Evolutionary conservation across 805 yeast genomes (phyloP).

Genomic region (Kregervanrija pseudodelftensis): DNA sequence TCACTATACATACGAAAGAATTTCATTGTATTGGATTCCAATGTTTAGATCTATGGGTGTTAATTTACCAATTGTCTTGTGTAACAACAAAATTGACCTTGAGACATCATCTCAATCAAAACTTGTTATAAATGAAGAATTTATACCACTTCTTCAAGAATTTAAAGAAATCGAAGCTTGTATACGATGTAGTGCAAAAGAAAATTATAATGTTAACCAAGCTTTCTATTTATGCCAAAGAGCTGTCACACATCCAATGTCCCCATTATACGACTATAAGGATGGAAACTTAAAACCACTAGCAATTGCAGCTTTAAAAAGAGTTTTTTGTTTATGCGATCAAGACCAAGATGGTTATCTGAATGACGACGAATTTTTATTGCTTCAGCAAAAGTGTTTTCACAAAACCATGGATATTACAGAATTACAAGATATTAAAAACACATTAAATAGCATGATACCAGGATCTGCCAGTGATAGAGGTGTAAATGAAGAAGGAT

Average conservation of each 20-base stretch:
- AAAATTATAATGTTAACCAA: constrained; percentile 80
- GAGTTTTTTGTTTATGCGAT: constrained; percentile 82
- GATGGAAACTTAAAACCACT: constrained; percentile 74
- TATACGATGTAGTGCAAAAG: constrained; percentile 78
- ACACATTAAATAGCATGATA: constrained; percentile 22
- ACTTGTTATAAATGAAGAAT: constrained; percentile 60
- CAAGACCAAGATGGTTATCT: constrained; percentile 84
- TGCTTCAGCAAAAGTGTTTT: constrained; percentile 71
- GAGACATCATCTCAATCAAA: constrained; percentile 30
- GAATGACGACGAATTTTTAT: constrained; percentile 61
- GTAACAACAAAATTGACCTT: constrained; percentile 54
- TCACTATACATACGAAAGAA: constrained; percentile 89
- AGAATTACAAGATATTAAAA: constrained; percentile 40
- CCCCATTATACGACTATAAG: constrained; percentile 90
- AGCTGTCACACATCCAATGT: constrained; percentile 86
- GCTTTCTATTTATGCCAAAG: constrained; percentile 90
- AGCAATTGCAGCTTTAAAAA: constrained; percentile 65
- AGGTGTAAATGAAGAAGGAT: constrained; percentile 71
- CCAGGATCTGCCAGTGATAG: constrained; percentile 27
- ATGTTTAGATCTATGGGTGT: constrained; percentile 89
- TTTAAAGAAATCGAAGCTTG: constrained; percentile 94
- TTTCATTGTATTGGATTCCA: constrained; percentile 92
- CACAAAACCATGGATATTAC: constrained; percentile 40
- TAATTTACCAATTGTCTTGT: constrained; percentile 84
- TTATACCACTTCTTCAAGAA: constrained; percentile 78